Conservation (phyloP, 208 protist species). For the Leishmania turanica region DNA sequence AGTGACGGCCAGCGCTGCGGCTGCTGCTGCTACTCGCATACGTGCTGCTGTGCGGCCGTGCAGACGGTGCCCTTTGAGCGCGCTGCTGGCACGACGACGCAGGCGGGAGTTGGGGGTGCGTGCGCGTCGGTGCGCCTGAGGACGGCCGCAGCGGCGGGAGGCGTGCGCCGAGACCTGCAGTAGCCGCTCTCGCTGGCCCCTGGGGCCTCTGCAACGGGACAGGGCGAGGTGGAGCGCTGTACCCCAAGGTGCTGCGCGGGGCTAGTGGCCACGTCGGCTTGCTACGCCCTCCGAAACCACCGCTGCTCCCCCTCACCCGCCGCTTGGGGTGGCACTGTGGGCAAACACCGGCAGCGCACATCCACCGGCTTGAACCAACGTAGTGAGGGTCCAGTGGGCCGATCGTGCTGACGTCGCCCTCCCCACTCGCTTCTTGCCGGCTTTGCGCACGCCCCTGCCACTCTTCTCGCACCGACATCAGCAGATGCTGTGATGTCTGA, state of each 20-base stretch:
- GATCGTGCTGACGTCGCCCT: neutral
- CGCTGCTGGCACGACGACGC: neutral
- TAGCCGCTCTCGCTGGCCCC: neutral
- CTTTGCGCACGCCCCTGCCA: neutral
- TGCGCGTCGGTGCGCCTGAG: neutral
- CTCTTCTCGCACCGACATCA: neutral
- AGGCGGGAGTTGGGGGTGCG: neutral
- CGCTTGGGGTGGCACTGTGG: conserved; percentile 25
- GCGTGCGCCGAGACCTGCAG: neutral
- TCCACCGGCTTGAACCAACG: conserved; percentile 22
- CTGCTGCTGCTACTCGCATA: neutral
- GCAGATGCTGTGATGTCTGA: conserved; percentile 30
- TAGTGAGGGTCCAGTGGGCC: conserved; percentile 18
- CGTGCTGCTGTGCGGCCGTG: neutral
- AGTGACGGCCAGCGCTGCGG: neutral
- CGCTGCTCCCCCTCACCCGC: neutral
- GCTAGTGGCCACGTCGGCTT: conserved; percentile 17
- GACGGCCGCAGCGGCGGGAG: neutral
- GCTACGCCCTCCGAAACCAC: neutral
- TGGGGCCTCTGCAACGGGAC: neutral
- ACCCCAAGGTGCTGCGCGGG: conserved; percentile 13
- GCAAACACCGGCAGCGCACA: conserved; percentile 30
- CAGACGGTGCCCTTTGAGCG: neutral
- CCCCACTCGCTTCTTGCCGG: neutral
- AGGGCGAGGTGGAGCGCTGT: conserved; percentile 16